Evolutionary conservation across 441 rosid genomes (phyloP).

Genomic region (Erysimum cheiri): DNA sequence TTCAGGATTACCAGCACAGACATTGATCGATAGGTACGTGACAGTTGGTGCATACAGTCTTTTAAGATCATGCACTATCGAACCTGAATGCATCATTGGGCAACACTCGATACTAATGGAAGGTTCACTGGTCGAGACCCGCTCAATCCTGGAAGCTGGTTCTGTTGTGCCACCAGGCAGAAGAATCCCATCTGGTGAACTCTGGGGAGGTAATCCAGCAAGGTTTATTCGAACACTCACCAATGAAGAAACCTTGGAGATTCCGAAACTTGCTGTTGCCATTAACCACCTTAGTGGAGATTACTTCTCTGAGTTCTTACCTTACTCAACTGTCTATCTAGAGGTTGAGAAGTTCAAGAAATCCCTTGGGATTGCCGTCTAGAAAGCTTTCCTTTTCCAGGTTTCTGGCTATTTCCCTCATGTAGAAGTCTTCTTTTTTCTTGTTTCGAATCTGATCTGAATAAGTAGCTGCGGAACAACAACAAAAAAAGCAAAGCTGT

Average conservation of each 20-base stretch:
- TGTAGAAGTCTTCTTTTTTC: constrained; percentile 24
- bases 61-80: constrained; percentile 88
- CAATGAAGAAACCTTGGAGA: constrained; percentile 91
- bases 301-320: constrained; percentile 86
- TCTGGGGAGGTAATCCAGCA: constrained; percentile 99
- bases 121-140: constrained; percentile 94
- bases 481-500: constrained; percentile 38
- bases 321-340: constrained; percentile 86
- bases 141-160: constrained; percentile 96
- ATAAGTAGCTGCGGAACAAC: constrained; percentile 67
- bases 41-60: constrained; percentile 91
- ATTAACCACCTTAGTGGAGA: constrained; percentile 83
- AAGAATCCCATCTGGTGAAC: constrained; percentile 94
- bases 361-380: constrained; percentile 72
- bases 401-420: constrained; percentile 36
- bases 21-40: constrained; percentile 86
- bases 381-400: constrained; percentile 46
- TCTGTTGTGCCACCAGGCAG: constrained; percentile 97
- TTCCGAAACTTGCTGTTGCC: constrained; percentile 95
- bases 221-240: constrained; percentile 83
- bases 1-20: constrained; percentile 93
- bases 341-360: constrained; percentile 96
- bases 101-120: constrained; percentile 98
- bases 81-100: constrained; percentile 97
- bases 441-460: constrained; percentile 39